Evolutionary conservation across 2,329 filamentous ascomycete species (phyloP), one percentile per base, ranked within the genome.

Genomic region (Penicillium sp.): DNA sequence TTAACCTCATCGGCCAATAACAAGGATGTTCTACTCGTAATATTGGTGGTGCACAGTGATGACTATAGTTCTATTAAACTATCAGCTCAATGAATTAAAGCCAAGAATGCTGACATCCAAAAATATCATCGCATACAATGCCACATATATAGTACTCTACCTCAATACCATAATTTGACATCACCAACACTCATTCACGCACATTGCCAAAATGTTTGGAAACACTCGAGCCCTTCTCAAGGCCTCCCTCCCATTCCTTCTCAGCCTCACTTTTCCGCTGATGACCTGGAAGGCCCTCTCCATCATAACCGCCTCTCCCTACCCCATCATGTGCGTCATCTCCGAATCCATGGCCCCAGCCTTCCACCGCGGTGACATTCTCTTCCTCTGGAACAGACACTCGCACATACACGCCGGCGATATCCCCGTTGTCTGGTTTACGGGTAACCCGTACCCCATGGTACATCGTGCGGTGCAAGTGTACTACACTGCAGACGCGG

Each of bases 401-500:
- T 6, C 23, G 4, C 11, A 21, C 5, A 35, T 60, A 16, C 47
- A 35, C 3, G 47, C 42, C 4, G 60, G 60, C 14, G 60, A 62
- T 2, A 60, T 62, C 16, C 60, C 60, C 8, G 60, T 62, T 14
- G 18, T 49, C 14, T 62, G 58, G 58, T 62, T 62, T 51, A 4
- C 56, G 5, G 58, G 54, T 14, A 45, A 23, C 4, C 58, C 47
- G 45, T 20, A 57, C 5, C 59, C 60, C 12, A 62, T 62, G 60
- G 59, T 60, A 11, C 60, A 62, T 46, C 58, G 58, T 9, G 60
- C 59, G 1, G 55, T 60, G 26, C 54, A 60, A 47, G 40, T 55
- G 11, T 28, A 50, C 16, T 1, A 26, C 21, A 14, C n/a, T 33
- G 23, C 5, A 30, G 16, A 24, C n/a, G 7, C 24, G 2, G 18